Evolutionary conservation across 331 rosid genomes (phyloP).

Genomic region (Pyracantha coccinea): DNA sequence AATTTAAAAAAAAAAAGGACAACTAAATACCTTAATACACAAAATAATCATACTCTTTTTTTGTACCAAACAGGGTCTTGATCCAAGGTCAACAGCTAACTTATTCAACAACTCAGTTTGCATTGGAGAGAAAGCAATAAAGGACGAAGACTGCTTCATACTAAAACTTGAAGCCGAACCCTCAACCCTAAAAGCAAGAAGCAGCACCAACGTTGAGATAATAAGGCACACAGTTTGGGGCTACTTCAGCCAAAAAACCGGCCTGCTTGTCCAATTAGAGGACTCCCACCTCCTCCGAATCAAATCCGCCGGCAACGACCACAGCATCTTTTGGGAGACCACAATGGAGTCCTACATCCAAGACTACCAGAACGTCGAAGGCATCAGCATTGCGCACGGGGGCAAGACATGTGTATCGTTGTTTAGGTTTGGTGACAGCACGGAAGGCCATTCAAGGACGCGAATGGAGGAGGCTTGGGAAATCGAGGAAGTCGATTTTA

Average conservation of each 20-base stretch:
- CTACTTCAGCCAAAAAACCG: slow-evolving; percentile 81
- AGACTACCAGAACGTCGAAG: slow-evolving; percentile 67
- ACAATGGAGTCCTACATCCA: slow-evolving; percentile 55
- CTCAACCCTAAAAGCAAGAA: slow-evolving; percentile 46
- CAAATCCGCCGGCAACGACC: slow-evolving; percentile 32
- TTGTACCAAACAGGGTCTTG: slow-evolving; percentile 58
- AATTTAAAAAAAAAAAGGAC: not conserved
- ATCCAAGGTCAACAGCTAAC: slow-evolving; percentile 77
- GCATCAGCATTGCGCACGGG: slow-evolving; percentile 59
- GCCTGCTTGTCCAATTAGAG: slow-evolving; percentile 60
- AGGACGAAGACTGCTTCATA: slow-evolving; percentile 69
- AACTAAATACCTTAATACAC: not conserved
- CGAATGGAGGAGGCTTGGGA: slow-evolving; percentile 71
- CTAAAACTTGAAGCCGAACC: slow-evolving; percentile 67
- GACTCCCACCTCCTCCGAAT: slow-evolving; percentile 70
- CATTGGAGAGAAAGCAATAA: slow-evolving; percentile 72
- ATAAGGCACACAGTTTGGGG: slow-evolving; percentile 80
- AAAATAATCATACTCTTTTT: not conserved
- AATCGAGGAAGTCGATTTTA: slow-evolving; percentile 85
- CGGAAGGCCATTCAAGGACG: slow-evolving; percentile 53
- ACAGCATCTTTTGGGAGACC: slow-evolving; percentile 75
- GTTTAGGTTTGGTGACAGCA: slow-evolving; percentile 57
- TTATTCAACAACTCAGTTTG: slow-evolving; percentile 65
- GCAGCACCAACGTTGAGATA: slow-evolving; percentile 62
- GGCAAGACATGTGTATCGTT: slow-evolving; percentile 61